These are phyloP conservation scores for Kodamaea laetipori DNA, from an alignment of 805 yeast species.

Conservation along the genomic window DNA sequence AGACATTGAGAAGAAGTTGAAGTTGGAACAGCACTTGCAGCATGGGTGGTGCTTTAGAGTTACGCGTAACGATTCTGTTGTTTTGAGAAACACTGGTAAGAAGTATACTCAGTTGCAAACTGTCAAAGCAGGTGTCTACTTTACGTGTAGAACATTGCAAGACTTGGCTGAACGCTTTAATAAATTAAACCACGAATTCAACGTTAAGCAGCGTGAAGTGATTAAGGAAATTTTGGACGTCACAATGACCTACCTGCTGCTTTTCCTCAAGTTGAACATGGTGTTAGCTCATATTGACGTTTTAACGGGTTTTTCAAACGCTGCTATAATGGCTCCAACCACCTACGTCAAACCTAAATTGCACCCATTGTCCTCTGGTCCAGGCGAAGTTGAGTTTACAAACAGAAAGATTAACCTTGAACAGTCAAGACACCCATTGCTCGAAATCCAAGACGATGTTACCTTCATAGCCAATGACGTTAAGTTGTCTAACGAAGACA, in stretches of 20 bases:
- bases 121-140: slow-evolving; percentile 92
- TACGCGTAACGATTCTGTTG: slow-evolving; percentile 85
- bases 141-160: slow-evolving; percentile 71
- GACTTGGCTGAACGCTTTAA: slow-evolving; percentile 60
- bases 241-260: slow-evolving; percentile 77
- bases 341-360: slow-evolving; percentile 78
- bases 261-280: slow-evolving; percentile 66
- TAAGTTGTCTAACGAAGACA: slow-evolving; percentile 49
- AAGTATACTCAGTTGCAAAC: slow-evolving; percentile 81
- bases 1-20: slow-evolving; percentile 85
- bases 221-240: slow-evolving; percentile 83
- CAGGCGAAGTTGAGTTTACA: slow-evolving; percentile 25
- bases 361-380: slow-evolving; percentile 48
- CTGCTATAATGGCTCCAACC: slow-evolving; percentile 72
- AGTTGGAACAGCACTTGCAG: slow-evolving; percentile 80
- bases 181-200: slow-evolving; percentile 65
- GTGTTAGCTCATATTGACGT: slow-evolving; percentile 80
- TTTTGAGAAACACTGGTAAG: slow-evolving; percentile 59
- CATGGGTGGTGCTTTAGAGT: slow-evolving; percentile 96
- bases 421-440: slow-evolving; percentile 92
- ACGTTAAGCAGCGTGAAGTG: slow-evolving; percentile 70
- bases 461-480: slow-evolving; percentile 92
- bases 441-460: slow-evolving; percentile 89
- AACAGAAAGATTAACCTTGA: slow-evolving; percentile 54
- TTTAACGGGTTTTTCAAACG: slow-evolving; percentile 80